Evolutionary conservation across 495 filamentous ascomycete genomes (phyloP).

Genomic region (Trypethelium eluteriae): DNA sequence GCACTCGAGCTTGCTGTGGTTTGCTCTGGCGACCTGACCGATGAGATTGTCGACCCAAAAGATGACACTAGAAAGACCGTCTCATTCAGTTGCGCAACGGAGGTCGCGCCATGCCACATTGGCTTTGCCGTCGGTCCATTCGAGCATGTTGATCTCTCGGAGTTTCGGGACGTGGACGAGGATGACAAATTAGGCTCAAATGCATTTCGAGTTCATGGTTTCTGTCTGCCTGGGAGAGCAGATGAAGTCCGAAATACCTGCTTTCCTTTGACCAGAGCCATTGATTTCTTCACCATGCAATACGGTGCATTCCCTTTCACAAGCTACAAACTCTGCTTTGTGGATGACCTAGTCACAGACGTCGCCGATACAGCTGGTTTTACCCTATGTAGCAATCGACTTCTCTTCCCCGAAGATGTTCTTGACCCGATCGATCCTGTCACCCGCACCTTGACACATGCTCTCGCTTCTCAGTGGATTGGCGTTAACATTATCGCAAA

Average conservation of each 20-base stretch:
- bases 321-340: constrained; percentile 84
- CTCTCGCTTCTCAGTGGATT: constrained; percentile 87
- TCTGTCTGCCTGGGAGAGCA: constrained; percentile 74
- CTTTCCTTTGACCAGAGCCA: constrained; percentile 62
- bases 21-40: constrained; percentile 77
- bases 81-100: constrained; percentile 62
- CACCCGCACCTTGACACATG: constrained; percentile 69
- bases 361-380: constrained; percentile 70
- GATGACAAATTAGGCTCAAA: constrained; percentile 81
- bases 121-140: constrained; percentile 92
- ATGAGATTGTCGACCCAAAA: constrained; percentile 67
- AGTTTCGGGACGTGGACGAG: constrained; percentile 80
- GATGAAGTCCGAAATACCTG: constrained; percentile 80
- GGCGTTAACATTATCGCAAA: constrained; percentile 82
- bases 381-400: constrained; percentile 75
- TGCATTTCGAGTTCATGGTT: constrained; percentile 76
- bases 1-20: constrained; percentile 79
- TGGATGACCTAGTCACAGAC: constrained; percentile 74
- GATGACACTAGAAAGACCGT: constrained; percentile 75
- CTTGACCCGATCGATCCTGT: constrained; percentile 73
- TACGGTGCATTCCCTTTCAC: constrained; percentile 82
- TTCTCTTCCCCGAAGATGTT: constrained; percentile 74
- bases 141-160: constrained; percentile 80
- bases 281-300: constrained; percentile 77
- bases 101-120: constrained; percentile 76